Percentiles rank a stretch among this genome's conserved stretches.
Evolutionary conservation across 208 protist genomes (phyloP).

Genomic region (Herpetomonas tarakana): DNA sequence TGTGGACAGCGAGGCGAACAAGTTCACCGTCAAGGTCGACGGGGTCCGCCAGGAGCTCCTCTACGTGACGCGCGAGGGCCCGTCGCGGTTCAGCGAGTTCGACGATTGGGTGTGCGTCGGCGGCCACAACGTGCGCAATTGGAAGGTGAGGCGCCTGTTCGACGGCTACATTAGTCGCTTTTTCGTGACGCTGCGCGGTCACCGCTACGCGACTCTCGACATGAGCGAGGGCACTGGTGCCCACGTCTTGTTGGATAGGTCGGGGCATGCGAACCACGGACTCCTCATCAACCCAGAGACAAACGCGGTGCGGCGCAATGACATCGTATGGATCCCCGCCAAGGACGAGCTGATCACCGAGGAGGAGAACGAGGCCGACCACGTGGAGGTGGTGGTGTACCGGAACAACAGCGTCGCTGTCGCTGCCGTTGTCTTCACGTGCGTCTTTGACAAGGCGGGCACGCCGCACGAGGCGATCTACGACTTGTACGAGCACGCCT

Average conservation of each 20-base stretch:
- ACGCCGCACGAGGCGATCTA: conserved; percentile 59
- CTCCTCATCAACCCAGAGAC: conserved; percentile 64
- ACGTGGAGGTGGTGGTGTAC: conserved; percentile 59
- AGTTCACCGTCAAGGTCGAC: conserved; percentile 85
- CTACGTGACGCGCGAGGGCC: conserved; percentile 75
- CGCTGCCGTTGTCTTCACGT: conserved; percentile 79
- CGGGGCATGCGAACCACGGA: conserved; percentile 69
- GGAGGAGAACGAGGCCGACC: conserved; percentile 19
- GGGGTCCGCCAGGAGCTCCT: conserved; percentile 79
- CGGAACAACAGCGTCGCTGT: conserved; percentile 82
- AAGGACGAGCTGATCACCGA: conserved; percentile 21
- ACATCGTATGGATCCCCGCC: conserved; percentile 74
- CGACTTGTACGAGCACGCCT: conserved; percentile 42
- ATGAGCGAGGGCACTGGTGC: conserved; percentile 85
- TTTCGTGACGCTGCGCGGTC: conserved; percentile 65
- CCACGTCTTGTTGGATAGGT: conserved; percentile 75
- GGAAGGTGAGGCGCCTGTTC: conserved; percentile 67
- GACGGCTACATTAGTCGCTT: conserved; percentile 70
- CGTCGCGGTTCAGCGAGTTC: conserved; percentile 62
- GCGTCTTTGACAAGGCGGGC: conserved; percentile 53
- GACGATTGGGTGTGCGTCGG: conserved; percentile 82
- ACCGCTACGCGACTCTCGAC: conserved; percentile 60
- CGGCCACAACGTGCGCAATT: conserved; percentile 85
- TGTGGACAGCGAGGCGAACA: conserved; percentile 85
- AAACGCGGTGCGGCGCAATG: conserved; percentile 61